Percentiles rank a stretch among this genome's conserved stretches.
Evolutionary conservation across 306 rosid species (phyloP).

Genomic region (Castanea crenata): DNA sequence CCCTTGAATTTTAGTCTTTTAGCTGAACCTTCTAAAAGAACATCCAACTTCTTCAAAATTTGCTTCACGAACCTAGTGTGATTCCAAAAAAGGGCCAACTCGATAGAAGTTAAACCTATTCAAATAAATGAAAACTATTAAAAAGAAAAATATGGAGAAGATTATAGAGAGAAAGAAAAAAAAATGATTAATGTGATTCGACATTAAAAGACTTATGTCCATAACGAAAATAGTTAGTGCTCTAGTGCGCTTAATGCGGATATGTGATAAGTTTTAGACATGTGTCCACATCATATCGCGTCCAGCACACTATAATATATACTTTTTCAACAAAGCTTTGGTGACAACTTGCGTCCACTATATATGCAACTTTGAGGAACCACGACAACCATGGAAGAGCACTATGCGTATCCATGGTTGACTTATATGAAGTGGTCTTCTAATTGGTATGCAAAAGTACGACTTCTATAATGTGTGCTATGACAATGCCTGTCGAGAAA

Average conservation of each 20-base stretch:
- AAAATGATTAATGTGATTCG: too few species aligned
- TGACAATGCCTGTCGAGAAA: background rate
- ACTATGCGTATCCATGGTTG: constrained; percentile 26
- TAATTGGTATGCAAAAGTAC: constrained; percentile 37
- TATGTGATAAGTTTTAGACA: too few species aligned
- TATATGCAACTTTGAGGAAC: constrained; percentile 3
- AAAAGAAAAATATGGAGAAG: too few species aligned
- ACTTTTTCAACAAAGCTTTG: background rate
- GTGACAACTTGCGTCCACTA: constrained; percentile 5
- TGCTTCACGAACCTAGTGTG: background rate
- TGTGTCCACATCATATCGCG: too few species aligned
- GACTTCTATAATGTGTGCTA: background rate
- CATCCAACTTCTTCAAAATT: background rate
- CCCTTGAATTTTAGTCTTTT: background rate
- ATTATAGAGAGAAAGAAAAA: too few species aligned
- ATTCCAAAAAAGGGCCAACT: background rate
- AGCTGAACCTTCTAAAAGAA: background rate
- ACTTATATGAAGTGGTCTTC: constrained; percentile 13
- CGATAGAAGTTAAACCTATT: background rate
- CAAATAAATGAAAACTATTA: too few species aligned
- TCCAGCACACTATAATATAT: too few species aligned
- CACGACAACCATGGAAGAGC: constrained; percentile 13
- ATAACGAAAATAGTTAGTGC: too few species aligned
- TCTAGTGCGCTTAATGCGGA: too few species aligned
- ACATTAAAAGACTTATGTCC: too few species aligned